Evolutionary conservation across 768 basidiomycete species (phyloP).

Genomic region (Pleurotus sapidus): DNA sequence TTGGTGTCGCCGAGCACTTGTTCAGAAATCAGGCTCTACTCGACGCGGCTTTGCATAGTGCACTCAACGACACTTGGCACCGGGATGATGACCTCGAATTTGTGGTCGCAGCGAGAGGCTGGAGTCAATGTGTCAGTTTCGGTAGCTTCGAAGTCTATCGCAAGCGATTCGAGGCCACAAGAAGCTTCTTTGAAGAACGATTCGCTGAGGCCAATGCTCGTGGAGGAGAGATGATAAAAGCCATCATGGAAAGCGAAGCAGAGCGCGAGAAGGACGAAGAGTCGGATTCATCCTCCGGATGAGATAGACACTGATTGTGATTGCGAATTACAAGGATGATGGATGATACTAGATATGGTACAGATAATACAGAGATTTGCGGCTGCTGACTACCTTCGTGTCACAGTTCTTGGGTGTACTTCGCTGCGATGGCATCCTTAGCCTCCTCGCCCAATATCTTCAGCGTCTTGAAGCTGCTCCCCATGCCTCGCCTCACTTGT

Average conservation of each 20-base stretch:
- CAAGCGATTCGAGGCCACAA: constrained; percentile 75
- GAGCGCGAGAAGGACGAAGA: constrained; percentile 27
- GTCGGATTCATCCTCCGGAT: background rate
- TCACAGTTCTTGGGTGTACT: background rate
- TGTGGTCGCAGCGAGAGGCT: constrained; percentile 87
- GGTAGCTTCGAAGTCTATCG: constrained; percentile 89
- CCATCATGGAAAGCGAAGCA: constrained; percentile 65
- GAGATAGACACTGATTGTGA: background rate
- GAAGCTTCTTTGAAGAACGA: constrained; percentile 78
- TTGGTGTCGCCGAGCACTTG: constrained; percentile 95
- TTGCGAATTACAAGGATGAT: background rate
- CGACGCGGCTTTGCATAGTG: constrained; percentile 69
- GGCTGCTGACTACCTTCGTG: background rate
- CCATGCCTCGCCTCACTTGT: background rate
- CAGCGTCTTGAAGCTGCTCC: constrained; percentile 3
- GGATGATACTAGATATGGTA: background rate
- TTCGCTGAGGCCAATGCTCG: constrained; percentile 85
- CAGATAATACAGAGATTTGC: background rate
- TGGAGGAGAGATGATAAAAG: constrained; percentile 88
- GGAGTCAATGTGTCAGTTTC: constrained; percentile 95
- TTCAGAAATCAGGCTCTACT: constrained; percentile 71
- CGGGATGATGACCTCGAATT: constrained; percentile 93
- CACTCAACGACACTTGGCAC: constrained; percentile 73
- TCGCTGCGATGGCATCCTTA: background rate
- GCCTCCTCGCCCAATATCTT: constrained; percentile 1